phyloP scores from a whole-genome alignment of 1,284 basidiomycete genomes.

The Ceratobasidium sp. region DNA sequence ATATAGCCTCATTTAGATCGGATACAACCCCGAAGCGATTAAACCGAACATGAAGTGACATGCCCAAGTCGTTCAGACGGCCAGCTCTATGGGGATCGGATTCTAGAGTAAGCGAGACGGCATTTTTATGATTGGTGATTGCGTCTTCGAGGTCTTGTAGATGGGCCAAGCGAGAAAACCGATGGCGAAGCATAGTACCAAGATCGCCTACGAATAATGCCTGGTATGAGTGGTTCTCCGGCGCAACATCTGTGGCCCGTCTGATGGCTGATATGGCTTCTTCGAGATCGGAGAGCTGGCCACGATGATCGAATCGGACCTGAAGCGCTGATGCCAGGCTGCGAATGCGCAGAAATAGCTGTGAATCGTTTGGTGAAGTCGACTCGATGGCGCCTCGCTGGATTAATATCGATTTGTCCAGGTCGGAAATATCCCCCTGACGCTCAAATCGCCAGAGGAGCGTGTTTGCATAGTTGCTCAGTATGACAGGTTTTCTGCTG shows the following conservation, averaged over 20 bases:
- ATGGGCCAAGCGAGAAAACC: neutral
- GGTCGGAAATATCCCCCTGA: neutral
- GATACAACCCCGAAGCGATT: neutral
- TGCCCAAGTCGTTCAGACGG: constrained; percentile 5
- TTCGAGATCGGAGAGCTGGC: constrained; percentile 13
- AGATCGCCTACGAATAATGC: neutral
- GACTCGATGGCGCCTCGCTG: constrained; percentile 7
- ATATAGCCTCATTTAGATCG: neutral
- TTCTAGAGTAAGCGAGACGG: constrained; percentile 2
- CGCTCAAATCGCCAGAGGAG: constrained; percentile 7
- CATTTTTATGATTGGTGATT: neutral
- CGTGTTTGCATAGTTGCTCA: constrained; percentile 19
- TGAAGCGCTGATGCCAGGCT: constrained; percentile 1
- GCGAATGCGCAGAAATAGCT: neutral
- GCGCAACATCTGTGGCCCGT: neutral
- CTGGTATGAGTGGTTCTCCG: neutral
- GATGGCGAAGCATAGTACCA: neutral
- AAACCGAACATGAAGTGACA: neutral
- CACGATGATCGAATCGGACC: neutral
- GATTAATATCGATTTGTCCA: constrained; percentile 4
- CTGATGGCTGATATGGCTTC: neutral
- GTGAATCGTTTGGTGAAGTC: neutral
- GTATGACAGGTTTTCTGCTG: neutral
- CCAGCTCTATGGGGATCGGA: neutral
- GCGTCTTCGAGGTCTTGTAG: constrained; percentile 6